Percentiles rank a stretch among this genome's conserved stretches.
These are phyloP conservation scores for Urochloa ruziziensis DNA, from an alignment of 176 grass and related monocot genomes.

Conservation along the genomic window DNA sequence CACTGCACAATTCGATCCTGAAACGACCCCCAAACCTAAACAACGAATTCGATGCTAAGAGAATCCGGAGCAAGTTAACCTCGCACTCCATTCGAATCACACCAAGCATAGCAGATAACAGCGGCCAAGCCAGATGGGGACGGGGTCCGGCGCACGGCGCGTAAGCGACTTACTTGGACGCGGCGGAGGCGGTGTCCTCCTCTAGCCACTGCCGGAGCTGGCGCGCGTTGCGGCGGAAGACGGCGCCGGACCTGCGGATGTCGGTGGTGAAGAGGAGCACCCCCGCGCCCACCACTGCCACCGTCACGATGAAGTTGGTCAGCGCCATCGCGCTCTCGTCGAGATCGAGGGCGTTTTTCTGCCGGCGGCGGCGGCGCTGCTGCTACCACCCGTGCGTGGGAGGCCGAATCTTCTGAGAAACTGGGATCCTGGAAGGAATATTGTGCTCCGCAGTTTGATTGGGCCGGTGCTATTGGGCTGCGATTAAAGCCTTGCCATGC, in stretches of 20 bases:
- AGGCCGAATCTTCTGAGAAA: not conserved
- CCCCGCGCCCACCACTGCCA: slow-evolving; percentile 51
- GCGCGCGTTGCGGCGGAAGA: slow-evolving; percentile 81
- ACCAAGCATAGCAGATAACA: not conserved
- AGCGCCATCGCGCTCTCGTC: slow-evolving; percentile 59
- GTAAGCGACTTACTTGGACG: slow-evolving; percentile 34
- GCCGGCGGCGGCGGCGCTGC: slow-evolving; percentile 17
- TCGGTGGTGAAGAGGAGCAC: slow-evolving; percentile 84
- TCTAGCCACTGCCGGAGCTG: slow-evolving; percentile 82
- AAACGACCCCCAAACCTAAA: not conserved
- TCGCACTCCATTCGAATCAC: not conserved
- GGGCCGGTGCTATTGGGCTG: not conserved
- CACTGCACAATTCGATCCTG: not conserved
- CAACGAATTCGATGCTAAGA: not conserved
- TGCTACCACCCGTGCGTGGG: not conserved
- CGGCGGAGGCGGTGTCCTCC: slow-evolving; percentile 59
- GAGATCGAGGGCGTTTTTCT: not conserved
- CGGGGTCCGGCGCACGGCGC: not conserved
- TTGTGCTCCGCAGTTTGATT: not conserved
- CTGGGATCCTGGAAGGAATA: not conserved
- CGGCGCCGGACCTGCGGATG: slow-evolving; percentile 69
- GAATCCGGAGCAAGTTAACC: not conserved
- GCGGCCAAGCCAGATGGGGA: not conserved
- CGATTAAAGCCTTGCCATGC: too few relatives aligned
- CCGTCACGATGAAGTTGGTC: slow-evolving; percentile 85